Base-by-base conservation (phyloP, 768 basidiomycete species). In the Kwoniella botswanensis region DNA sequence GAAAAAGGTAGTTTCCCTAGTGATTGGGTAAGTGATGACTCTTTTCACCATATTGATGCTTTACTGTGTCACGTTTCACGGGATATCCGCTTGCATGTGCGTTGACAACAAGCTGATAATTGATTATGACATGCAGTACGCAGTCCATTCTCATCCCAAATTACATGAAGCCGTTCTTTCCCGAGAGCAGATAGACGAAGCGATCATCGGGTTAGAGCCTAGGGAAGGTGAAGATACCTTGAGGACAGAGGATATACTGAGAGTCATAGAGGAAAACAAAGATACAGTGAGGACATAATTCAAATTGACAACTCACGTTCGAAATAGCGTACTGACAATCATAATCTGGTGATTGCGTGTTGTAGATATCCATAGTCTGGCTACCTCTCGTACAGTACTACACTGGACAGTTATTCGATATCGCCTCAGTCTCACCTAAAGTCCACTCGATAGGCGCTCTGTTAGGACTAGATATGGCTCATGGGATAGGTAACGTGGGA, bases 311-410 rank as follows among this genome's bases (percentile, higher is more conserved):
- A 43, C n/a, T 44, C 26, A 5, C n/a, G 22, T 21, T 18, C 35
- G n/a, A n/a, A n/a, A n/a, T n/a, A n/a, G n/a, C n/a, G n/a, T n/a
- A n/a, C n/a, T n/a, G n/a, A n/a, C n/a, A n/a, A n/a, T n/a, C n/a
- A n/a, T n/a, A n/a, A n/a, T n/a, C n/a, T n/a, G n/a, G n/a, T n/a
- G n/a, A n/a, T n/a, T n/a, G n/a, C 21, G 22, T n/a, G 3, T 24
- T n/a, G 87, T 56, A 82, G 82, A 93, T 98, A 74, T 92, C 97
- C 41, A 87, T 99, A 52, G 93, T 98, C 69, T 88, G 98, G 70
- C 92, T 99, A 80, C 90, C 92, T 66, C 93, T 96, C 2, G 90
- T 98, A 43, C 96, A 98, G 84, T 99, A 94, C 85, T 99, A 98
- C 85, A 96, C 94, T 24, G 97, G 95, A 15, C 95, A 99, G 83